phyloP scores from a whole-genome alignment of 176 grass and related monocot genomes.

The Cenchrus americanus region DNA sequence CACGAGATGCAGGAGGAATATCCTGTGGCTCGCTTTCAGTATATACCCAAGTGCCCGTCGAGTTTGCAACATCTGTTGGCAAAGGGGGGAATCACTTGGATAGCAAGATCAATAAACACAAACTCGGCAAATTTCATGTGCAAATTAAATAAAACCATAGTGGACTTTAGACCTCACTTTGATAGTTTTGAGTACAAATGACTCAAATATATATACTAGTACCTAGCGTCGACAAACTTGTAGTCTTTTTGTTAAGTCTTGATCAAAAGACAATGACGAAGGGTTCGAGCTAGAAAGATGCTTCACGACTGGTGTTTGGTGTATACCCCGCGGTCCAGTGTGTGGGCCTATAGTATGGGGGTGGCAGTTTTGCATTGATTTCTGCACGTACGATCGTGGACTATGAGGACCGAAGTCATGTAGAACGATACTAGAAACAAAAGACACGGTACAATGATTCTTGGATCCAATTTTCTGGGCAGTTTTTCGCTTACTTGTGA shows the following conservation, averaged over 20 bases:
- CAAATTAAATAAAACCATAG: too few species aligned
- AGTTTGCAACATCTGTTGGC: neutral
- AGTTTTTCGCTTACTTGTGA: neutral
- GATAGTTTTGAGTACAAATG: neutral
- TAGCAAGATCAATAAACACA: too few species aligned
- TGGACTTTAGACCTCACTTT: neutral
- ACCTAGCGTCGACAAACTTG: neutral
- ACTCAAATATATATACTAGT: too few species aligned
- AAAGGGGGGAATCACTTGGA: neutral
- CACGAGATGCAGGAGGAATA: neutral
- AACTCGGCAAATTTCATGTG: too few species aligned
- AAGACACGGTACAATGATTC: neutral
- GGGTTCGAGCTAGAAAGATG: slow-evolving; percentile 7
- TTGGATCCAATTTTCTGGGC: neutral
- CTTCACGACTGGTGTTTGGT: neutral
- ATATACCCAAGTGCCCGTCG: neutral
- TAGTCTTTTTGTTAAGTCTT: neutral
- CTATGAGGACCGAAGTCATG: neutral
- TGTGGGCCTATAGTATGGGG: neutral
- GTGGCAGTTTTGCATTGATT: neutral
- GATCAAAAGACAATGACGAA: neutral
- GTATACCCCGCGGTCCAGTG: neutral
- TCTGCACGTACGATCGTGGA: slow-evolving; percentile 15
- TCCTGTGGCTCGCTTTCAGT: neutral
- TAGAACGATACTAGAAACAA: neutral